Base-by-base conservation (phyloP, 2,329 filamentous ascomycete genomes). In the Exophiala lecanii-corni region DNA sequence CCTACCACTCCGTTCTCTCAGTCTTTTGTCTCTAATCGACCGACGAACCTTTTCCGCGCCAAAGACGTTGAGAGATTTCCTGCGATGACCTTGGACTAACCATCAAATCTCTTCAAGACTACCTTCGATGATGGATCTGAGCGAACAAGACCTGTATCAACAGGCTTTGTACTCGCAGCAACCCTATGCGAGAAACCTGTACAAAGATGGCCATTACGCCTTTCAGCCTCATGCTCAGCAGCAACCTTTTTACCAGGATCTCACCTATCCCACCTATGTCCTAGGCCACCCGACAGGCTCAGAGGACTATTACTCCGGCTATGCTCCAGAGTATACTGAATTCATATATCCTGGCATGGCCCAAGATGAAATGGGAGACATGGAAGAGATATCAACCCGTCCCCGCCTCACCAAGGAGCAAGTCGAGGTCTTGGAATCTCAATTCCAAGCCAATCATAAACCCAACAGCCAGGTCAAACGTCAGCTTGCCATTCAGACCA, bases 381-480 rank as follows among this genome's bases (percentile, higher is more conserved):
- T 65, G 46, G 59, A 66, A 25, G 70, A 74, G 54, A 70, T 68
- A 49, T 58, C 71, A 30, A 71, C 69, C 12, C 63, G 70, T 12
- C 70, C 70, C 9, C 64, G 71, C 26, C 64, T 74, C 54, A 73
- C 71, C 46, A 72, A 72, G 49, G 71, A 74, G 45, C 71, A 74
- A 59, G 67, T 73, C 28, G 69, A 71, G 51, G 68, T 68, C 3
- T 55, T 74, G 18, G 71, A 74, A 54, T 60, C 64, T 30, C 68
- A 73, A 41, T 74, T 73, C 46, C 67, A 70, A 53, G 64, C 68
- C 25, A 69, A 72, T 47, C 69, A 69, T 25, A 74, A 73, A 52
- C 71, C 71, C 7, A 73, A 66, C 49, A 71, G 68, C 54, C 69
- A 70, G 48, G 61, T 68, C 35, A 74, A 73, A 59, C 68, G 68